Base-by-base conservation (phyloP, 2,329 filamentous ascomycete genomes). In the Chrysosporium keratinophilum region DNA sequence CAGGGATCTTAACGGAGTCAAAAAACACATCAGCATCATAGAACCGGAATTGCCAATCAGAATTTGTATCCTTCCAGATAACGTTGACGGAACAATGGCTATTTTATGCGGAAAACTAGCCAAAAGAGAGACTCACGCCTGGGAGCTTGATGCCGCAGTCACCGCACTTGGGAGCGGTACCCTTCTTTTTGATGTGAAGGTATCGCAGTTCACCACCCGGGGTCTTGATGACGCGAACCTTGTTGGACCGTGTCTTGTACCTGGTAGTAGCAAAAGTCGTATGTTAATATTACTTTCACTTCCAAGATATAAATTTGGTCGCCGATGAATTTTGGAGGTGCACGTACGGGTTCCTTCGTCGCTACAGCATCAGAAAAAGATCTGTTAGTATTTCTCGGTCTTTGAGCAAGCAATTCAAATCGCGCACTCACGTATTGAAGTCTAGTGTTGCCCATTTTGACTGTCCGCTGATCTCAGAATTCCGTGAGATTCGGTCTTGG, bases 121-220 rank as follows among this genome's bases (percentile, higher is more conserved):
- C 33, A 55, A 50, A 57, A 62, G 64, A 62, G 62, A 55, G 61
- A 94, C 89, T 86, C 88, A 98, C 90, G 76, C 93, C 93, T 72
- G 88, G 83, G 70, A 98, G 86, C 81, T 97, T 97, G 79, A 83
- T 83, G 72, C 93, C 93, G 73, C 94, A 98, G 82, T 98, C 93
- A 82, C 94, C 88, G 75, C 93, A 98, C 83, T 98, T 98, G 73
- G 93, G 93, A 63, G 90, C 87, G 74, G 89, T 95, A 68, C 90
- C 93, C 75, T 85, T 87, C 88, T 98, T 98, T 87, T 97, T 97
- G 81, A 96, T 90, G 85, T 98, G 91, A 68, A 97, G 87, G 73
- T 95, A 85, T 75, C 93, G 85, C 71, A 95, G 84, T 75, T 91
- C 83, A 74, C 93, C 93, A 75, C 93, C 94, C 65, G 94, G 93